A percentile compares a stretch with the other conserved stretches of the same genome.
Evolutionary conservation across 1,139 yeast species (phyloP).

Genomic region (Geotrichum carabidarum): DNA sequence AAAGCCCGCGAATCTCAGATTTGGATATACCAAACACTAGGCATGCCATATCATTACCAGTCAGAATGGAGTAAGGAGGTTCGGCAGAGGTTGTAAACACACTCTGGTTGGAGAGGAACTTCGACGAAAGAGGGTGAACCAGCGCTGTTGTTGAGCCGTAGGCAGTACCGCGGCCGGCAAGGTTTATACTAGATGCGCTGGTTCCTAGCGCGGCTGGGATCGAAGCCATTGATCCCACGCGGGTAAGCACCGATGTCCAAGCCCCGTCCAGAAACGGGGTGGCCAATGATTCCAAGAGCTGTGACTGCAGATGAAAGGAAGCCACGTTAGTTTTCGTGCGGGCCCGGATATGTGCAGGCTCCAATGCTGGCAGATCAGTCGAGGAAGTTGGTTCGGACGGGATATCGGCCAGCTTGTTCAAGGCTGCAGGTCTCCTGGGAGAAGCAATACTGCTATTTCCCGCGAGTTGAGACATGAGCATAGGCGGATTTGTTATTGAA

Average conservation of each 20-base stretch:
- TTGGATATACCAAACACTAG: conserved; percentile 78
- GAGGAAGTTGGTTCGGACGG: conserved; percentile 3
- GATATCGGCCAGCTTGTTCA: neutral
- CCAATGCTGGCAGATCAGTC: conserved; percentile 13
- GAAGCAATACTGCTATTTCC: conserved; percentile 3
- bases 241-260: conserved; percentile 25
- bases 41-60: conserved; percentile 87
- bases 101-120: conserved; percentile 42
- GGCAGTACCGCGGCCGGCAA: conserved; percentile 8
- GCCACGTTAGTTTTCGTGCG: conserved; percentile 26
- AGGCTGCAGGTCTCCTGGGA: neutral
- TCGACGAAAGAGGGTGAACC: conserved; percentile 31
- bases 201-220: conserved; percentile 12
- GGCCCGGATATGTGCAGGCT: conserved; percentile 20
- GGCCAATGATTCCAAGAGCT: conserved; percentile 32
- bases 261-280: conserved; percentile 31
- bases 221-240: conserved; percentile 23
- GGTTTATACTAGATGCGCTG: conserved; percentile 3
- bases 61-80: conserved; percentile 76
- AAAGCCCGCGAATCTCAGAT: conserved; percentile 54
- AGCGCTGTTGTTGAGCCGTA: conserved; percentile 25
- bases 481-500: conserved; percentile 14
- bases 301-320: conserved; percentile 34
- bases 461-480: conserved; percentile 8
- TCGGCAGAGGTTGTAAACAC: conserved; percentile 72